Percentiles rank a stretch among this genome's conserved stretches.
phyloP scores from a whole-genome alignment of 805 yeast genomes.

The Nakazawaea ambrosiae region DNA sequence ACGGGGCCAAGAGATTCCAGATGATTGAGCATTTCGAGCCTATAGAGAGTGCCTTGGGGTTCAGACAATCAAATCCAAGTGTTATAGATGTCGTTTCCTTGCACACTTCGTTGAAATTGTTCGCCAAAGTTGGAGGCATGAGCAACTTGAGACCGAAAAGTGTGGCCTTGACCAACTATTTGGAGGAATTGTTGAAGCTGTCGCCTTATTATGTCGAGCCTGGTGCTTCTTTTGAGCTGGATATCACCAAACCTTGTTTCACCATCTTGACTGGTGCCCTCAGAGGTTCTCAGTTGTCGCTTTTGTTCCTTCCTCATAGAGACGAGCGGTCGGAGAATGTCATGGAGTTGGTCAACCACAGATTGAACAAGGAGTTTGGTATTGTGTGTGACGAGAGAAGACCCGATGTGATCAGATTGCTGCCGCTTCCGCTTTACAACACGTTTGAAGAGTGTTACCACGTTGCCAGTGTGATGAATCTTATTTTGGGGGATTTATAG shows the following conservation, averaged over 20 bases:
- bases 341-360: constrained; percentile 55
- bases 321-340: constrained; percentile 31
- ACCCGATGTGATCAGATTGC: constrained; percentile 86
- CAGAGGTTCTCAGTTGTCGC: constrained; percentile 79
- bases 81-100: constrained; percentile 79
- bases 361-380: constrained; percentile 45
- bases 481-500: constrained; percentile 23
- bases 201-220: constrained; percentile 39
- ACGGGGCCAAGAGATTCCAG: constrained; percentile 58
- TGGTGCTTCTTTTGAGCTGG: constrained; percentile 16
- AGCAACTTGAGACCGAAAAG: constrained; percentile 48
- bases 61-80: constrained; percentile 85
- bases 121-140: constrained; percentile 60
- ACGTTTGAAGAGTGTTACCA: constrained; percentile 55
- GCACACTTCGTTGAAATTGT: constrained; percentile 56
- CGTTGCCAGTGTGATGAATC: constrained; percentile 39
- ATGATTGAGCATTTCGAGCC: constrained; percentile 80
- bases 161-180: constrained; percentile 45
- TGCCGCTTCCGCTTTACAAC: constrained; percentile 82
- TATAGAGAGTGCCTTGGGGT: constrained; percentile 79
- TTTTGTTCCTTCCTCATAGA: constrained; percentile 52
- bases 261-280: constrained; percentile 69
- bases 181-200: constrained; percentile 38
- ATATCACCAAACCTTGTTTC: constrained; percentile 33
- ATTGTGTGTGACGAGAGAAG: constrained; percentile 83